These are phyloP conservation scores for Ophiorrhiza pumila DNA, from an alignment of 257 asterid species.

Conservation along the genomic window DNA sequence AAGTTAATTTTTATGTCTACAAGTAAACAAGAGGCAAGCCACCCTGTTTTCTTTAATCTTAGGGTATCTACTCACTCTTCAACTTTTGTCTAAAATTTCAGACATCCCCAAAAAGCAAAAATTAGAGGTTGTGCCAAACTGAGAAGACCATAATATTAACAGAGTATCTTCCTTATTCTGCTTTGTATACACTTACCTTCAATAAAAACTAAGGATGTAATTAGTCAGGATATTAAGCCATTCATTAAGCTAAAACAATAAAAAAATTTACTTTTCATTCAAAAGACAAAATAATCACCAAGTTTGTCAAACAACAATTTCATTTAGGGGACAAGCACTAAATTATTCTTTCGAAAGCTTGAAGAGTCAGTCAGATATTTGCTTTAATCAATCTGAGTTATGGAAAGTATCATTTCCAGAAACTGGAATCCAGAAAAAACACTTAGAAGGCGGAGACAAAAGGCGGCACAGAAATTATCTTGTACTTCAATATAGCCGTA, in stretches of 20 bases:
- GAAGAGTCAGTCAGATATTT: not conserved
- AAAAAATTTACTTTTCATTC: not conserved
- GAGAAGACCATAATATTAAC: not conserved
- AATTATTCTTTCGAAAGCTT: not conserved
- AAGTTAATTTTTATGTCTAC: not conserved
- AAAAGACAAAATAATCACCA: not conserved
- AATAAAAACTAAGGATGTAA: not conserved
- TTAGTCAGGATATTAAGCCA: not conserved
- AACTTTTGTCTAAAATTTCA: conserved; percentile 3
- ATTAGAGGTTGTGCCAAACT: not conserved
- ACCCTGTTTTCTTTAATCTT: not conserved
- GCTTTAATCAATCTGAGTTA: not conserved
- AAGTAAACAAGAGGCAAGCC: not conserved
- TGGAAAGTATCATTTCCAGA: not conserved
- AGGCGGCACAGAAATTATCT: not conserved
- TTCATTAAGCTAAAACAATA: not conserved
- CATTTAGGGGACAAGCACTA: not conserved
- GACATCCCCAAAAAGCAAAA: not conserved
- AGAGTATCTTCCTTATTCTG: no score
- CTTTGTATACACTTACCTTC: no score
- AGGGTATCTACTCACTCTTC: not conserved
- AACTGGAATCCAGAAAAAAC: not conserved
- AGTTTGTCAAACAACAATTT: not conserved
- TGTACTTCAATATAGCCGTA: not conserved
- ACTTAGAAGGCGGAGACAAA: not conserved